Conservation (phyloP, 2,329 filamentous ascomycete genomes). For the Microsporum ferrugineum region DNA sequence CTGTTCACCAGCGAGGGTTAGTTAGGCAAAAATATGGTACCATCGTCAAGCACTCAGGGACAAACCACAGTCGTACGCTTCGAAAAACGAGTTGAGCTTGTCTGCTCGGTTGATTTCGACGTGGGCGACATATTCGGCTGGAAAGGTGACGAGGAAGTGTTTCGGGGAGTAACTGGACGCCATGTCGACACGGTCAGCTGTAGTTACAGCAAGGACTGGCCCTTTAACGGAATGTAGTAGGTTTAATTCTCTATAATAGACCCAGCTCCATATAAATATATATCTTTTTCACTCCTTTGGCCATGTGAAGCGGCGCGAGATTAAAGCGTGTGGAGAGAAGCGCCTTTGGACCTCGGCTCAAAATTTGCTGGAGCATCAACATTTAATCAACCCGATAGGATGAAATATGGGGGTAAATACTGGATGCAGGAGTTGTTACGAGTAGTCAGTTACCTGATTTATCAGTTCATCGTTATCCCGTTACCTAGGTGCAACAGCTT, state of each 20-base stretch:
- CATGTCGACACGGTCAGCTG: slow-evolving; percentile 1
- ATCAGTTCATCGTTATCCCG: no score
- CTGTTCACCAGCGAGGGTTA: slow-evolving; percentile 24
- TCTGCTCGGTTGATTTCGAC: slow-evolving; percentile 79
- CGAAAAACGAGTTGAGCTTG: slow-evolving; percentile 80
- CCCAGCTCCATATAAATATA: neutral
- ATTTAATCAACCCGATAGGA: no score
- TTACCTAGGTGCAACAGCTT: no score
- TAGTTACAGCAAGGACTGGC: neutral
- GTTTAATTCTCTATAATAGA: neutral
- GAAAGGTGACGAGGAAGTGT: slow-evolving; percentile 64
- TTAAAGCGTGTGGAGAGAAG: neutral
- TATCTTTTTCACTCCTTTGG: neutral
- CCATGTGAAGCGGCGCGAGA: neutral
- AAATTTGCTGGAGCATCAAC: neutral
- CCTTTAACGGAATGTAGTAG: neutral
- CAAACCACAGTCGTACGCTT: slow-evolving; percentile 39
- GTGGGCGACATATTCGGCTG: slow-evolving; percentile 64
- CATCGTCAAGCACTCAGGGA: neutral
- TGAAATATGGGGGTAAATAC: no score
- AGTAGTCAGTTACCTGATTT: no score
- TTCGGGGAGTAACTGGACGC: slow-evolving; percentile 23
- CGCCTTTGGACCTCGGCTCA: neutral
- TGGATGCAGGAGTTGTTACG: no score
- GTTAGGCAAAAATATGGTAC: neutral